Evolutionary conservation across 1,284 basidiomycete species (phyloP).

Genomic region (Austropuccinia psidii): DNA sequence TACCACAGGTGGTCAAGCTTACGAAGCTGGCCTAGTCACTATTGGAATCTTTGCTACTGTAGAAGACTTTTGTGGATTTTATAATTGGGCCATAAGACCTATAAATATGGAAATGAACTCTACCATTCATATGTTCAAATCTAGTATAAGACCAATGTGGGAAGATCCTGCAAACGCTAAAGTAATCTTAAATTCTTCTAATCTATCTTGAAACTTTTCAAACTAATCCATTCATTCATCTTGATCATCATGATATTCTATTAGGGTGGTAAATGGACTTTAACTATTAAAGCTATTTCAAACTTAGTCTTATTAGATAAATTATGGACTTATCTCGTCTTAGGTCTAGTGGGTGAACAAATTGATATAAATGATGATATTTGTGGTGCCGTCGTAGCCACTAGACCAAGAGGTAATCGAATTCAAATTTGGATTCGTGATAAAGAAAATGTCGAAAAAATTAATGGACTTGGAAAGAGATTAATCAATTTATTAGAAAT

Average conservation of each 20-base stretch:
- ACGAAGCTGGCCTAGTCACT: constrained; percentile 67
- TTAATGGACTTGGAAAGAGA: constrained; percentile 74
- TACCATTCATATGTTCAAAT: constrained; percentile 91
- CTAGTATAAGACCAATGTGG: constrained; percentile 83
- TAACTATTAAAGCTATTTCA: constrained; percentile 67
- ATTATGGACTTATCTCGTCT: constrained; percentile 81
- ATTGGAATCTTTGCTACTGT: constrained; percentile 73
- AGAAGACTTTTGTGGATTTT: constrained; percentile 83
- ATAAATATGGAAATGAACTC: constrained; percentile 76
- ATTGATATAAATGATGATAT: constrained; percentile 53
- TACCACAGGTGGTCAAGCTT: constrained; percentile 58
- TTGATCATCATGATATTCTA: constrained; percentile 1
- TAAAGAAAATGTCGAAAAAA: constrained; percentile 70
- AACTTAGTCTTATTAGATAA: constrained; percentile 70
- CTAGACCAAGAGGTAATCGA: constrained; percentile 75
- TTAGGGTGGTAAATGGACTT: constrained; percentile 80
- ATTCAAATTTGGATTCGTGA: constrained; percentile 80
- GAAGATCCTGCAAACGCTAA: constrained; percentile 83
- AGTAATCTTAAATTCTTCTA: constrained; percentile 38
- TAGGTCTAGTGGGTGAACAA: constrained; percentile 84
- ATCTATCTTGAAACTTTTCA: neutral
- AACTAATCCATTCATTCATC: neutral
- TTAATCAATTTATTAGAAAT: constrained; percentile 72
- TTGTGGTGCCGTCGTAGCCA: constrained; percentile 60
- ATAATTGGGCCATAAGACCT: constrained; percentile 87